These are phyloP conservation scores for Eucalyptus regnans DNA, from an alignment of 345 rosid species.

Conservation along the genomic window DNA sequence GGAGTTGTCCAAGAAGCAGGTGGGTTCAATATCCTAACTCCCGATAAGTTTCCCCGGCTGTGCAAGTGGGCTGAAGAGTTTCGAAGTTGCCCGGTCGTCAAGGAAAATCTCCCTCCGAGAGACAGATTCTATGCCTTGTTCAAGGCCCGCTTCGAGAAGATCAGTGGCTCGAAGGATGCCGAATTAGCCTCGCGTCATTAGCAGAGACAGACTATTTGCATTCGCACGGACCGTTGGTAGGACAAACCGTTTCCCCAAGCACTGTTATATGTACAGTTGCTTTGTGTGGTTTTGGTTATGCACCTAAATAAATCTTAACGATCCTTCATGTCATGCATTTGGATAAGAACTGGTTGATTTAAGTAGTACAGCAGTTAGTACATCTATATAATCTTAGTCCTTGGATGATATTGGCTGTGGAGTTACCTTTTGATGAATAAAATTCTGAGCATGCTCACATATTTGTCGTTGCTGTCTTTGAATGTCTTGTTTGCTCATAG, in stretches of 20 bases:
- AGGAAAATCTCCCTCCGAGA: conserved; percentile 33
- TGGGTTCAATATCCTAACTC: conserved; percentile 22
- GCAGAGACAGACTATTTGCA: background rate
- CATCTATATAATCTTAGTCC: background rate
- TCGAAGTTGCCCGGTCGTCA: conserved; percentile 1
- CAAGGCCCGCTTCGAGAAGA: background rate
- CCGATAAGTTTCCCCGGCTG: conserved; percentile 23
- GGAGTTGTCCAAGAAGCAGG: conserved; percentile 15
- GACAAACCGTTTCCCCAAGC: background rate
- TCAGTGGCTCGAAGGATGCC: background rate
- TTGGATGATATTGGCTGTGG: background rate
- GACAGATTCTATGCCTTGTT: conserved; percentile 9
- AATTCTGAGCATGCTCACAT: background rate
- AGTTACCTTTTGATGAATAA: background rate
- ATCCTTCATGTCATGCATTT: background rate
- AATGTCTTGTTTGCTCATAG: background rate
- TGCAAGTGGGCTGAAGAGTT: conserved; percentile 24
- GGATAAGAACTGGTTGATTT: background rate
- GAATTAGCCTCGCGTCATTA: background rate
- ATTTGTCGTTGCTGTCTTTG: background rate
- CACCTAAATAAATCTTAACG: background rate
- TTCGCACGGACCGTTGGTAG: background rate
- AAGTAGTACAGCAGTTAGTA: background rate
- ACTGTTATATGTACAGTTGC: background rate
- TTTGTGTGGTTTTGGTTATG: background rate